Percentiles rank a stretch among this genome's conserved stretches.
Evolutionary conservation across 345 rosid genomes (phyloP).

Genomic region (Acer campestre): DNA sequence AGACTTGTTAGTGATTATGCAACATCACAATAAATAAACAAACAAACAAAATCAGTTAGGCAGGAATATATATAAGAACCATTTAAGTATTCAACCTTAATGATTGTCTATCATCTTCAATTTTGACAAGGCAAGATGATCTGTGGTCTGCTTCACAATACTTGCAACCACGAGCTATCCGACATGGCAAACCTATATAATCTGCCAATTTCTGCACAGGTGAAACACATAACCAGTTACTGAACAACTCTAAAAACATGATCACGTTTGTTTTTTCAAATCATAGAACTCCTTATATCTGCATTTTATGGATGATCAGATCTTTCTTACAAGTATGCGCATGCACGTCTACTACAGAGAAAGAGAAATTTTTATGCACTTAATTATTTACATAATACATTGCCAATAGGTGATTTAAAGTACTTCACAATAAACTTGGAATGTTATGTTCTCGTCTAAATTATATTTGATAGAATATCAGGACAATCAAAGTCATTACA

Average conservation of each 20-base stretch:
- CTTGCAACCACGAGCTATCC: constrained; percentile 95
- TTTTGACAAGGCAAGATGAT: constrained; percentile 92
- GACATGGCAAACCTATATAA: constrained; percentile 89
- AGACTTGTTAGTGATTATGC: neutral
- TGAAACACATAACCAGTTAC: constrained; percentile 18
- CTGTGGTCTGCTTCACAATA: constrained; percentile 80
- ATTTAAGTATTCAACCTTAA: constrained; percentile 51
- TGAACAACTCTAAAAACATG: neutral
- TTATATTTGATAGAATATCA: neutral
- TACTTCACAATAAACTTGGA: constrained; percentile 1
- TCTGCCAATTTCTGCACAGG: constrained; percentile 91
- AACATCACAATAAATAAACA: neutral
- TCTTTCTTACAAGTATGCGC: neutral
- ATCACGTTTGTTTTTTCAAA: neutral
- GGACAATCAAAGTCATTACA: neutral
- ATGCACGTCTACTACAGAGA: neutral
- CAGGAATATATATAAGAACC: neutral
- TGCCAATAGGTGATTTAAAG: neutral
- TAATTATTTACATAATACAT: neutral
- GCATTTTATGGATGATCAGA: constrained; percentile 17
- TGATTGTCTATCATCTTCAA: constrained; percentile 68
- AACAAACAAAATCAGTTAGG: neutral
- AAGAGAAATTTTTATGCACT: neutral
- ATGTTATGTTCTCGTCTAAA: neutral
- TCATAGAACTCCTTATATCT: neutral